Base-by-base conservation (phyloP, 768 basidiomycete genomes). In the Tricholoma furcatifolium region DNA sequence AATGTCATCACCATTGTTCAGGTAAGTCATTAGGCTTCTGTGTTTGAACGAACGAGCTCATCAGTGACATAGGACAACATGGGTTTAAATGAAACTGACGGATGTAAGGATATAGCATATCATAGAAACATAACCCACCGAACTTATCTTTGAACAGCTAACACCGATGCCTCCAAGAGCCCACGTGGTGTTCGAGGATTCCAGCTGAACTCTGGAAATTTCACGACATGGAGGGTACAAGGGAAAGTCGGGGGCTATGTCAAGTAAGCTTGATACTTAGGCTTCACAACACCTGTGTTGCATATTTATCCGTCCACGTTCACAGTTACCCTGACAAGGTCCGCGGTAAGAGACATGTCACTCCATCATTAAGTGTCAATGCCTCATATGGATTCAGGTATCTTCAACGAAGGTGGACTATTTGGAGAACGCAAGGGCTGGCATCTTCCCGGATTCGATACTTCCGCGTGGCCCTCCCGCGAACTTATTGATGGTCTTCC, bases 141-240 rank as follows among this genome's bases (percentile, higher is more conserved):
- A 31, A 18, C 47, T 55, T n/a, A 48, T 20, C 3, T 14, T 12
- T 30, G 38, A 44, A 7, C 53, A 77, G 77, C 61, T 20, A 70
- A 65, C 39, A 67, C 81, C 6, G 74, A 88, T 54, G 68, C 75
- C 23, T 78, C 84, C 10, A 91, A 87, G 64, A 83, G 85, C 10
- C 87, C 90, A 23, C 83, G 91, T 17, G 91, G 91, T 2, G 76
- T 93, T 32, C 80, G 88, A 8, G 89, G 90, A 9, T 92, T 90
- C 71, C 64, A 76, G 60, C 76, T 93, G n/a, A 75, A 82, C 50
- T 67, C 70, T 2, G 88, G 87, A 2, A 71, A 71, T 30, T 88
- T 88, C 47, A 72, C 70, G 9, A 66, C 69, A 15, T 89, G 87
- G 87, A 87, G 80, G 55, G 84, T 89, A 0, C 87, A 89, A 68